Evolutionary conservation across 345 rosid genomes (phyloP).

Genomic region (Rhizophora mangle): DNA sequence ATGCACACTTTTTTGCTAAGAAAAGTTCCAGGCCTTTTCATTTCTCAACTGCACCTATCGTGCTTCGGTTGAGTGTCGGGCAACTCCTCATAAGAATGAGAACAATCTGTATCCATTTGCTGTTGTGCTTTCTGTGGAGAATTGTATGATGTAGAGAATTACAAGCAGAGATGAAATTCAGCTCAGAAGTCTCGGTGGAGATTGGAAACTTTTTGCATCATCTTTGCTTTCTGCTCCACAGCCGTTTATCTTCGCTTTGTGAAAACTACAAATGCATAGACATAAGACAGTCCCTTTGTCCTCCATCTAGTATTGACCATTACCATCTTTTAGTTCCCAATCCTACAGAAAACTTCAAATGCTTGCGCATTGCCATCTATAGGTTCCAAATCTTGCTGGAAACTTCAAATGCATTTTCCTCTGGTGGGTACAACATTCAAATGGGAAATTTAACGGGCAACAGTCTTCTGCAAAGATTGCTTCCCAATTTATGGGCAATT

Average conservation of each 20-base stretch:
- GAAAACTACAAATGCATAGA: no score
- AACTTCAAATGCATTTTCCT: no score
- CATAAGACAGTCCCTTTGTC: no score
- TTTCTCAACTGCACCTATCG: constrained; percentile 4
- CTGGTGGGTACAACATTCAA: no score
- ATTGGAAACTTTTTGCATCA: not conserved
- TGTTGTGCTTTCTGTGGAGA: constrained; percentile 30
- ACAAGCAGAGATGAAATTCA: constrained; percentile 33
- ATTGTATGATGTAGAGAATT: constrained; percentile 34
- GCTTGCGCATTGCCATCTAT: no score
- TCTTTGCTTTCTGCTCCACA: not conserved
- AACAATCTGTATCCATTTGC: constrained; percentile 14
- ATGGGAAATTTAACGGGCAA: no score
- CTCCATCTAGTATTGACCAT: not conserved
- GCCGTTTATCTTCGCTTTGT: not conserved
- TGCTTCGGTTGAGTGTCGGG: constrained; percentile 22
- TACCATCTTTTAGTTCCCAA: not conserved
- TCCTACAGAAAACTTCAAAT: no score
- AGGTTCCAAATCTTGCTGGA: no score
- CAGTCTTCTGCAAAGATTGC: no score
- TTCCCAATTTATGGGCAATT: no score
- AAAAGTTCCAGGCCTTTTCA: constrained; percentile 1
- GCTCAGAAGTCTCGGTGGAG: constrained; percentile 21
- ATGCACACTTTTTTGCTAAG: not conserved
- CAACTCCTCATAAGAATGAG: constrained; percentile 14